Evolutionary conservation across 163 green algal species (phyloP).

Genomic region (Prototheca cutis): DNA sequence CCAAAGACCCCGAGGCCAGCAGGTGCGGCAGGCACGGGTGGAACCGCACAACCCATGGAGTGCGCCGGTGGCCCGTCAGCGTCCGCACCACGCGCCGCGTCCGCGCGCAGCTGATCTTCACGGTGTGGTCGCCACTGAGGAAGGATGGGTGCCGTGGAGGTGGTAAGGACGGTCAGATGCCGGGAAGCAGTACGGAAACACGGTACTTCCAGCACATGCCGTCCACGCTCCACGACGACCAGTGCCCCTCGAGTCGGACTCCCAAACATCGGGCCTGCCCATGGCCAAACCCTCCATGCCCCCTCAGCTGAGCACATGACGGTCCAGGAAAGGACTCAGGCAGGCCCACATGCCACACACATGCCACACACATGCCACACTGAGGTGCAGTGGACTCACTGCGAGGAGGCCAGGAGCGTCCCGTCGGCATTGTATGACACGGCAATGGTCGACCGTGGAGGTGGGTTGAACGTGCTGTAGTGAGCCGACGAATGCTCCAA

Average conservation of each 20-base stretch:
- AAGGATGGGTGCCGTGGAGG: not conserved
- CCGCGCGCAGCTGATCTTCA: constrained; percentile 70
- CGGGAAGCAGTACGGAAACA: too few species aligned
- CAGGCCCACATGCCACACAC: too few species aligned
- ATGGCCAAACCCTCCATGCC: too few species aligned
- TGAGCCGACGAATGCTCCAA: constrained; percentile 48
- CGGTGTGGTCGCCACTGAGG: constrained; percentile 84
- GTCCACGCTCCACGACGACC: too few species aligned
- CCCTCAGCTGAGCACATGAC: too few species aligned
- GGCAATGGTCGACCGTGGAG: constrained; percentile 82
- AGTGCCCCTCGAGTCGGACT: too few species aligned
- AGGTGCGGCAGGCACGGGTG: constrained; percentile 56
- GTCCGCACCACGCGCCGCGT: constrained; percentile 47
- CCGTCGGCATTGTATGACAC: constrained; percentile 73
- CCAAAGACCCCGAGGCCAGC: constrained; percentile 76
- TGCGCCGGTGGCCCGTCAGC: constrained; percentile 71
- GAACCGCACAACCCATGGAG: constrained; percentile 89
- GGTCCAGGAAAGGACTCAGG: too few species aligned
- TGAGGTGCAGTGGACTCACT: constrained; percentile 43
- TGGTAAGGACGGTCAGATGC: too few species aligned
- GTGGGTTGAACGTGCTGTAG: constrained; percentile 63
- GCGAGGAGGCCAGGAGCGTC: constrained; percentile 68
- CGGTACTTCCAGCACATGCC: too few species aligned
- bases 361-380: too few species aligned
- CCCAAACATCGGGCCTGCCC: too few species aligned